Base-by-base conservation (phyloP, 2,329 filamentous ascomycete species). In the Fusarium sp. region DNA sequence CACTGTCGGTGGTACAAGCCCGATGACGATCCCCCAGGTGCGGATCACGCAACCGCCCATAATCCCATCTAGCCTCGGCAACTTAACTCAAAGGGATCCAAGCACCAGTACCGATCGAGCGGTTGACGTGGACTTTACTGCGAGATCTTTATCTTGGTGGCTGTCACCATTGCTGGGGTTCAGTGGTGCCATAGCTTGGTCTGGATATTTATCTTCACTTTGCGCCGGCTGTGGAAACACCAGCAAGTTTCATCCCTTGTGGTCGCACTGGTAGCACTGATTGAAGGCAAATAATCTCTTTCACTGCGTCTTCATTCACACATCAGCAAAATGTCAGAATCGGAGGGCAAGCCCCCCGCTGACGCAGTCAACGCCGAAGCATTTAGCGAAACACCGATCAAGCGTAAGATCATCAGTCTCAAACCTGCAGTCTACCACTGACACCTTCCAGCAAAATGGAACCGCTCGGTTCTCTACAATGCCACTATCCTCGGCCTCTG, bases 401-500 rank as follows among this genome's bases (percentile, higher is more conserved):
- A 64, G 17, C 33, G 65, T 68, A 36, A 59, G n/a, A 26, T 33
- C 8, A 10, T 9, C 33, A 38, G 7, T 6, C 15, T 52, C 17
- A 24, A n/a, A 2, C 9, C 11, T 14, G 14, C 28, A 15, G 14
- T 6, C 7, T n/a, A n/a, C 18, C 17, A 17, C 64, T 68, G 20
- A 68, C 31, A 40, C 2, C 14, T 0, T 6, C 1, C 24, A 73
- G 71, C 48, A 7, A 73, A 72, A 56, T 77, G 75, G 75, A 61
- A 77, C 10, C 72, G 66, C 1, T 71, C 75, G 1, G 63, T 74
- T 1, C 57, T 74, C 8, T 77, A 75, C 52, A 77, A 77, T 54
- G 74, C 74, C 6, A 77, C 75, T 0, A 72, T 76, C 11, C 61
- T 76, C 2, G 75, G 75, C 6, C 68, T 77, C 6, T 76, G 74